phyloP scores from a whole-genome alignment of 2,329 filamentous ascomycete genomes.

The Microthyrium microscopicum region DNA sequence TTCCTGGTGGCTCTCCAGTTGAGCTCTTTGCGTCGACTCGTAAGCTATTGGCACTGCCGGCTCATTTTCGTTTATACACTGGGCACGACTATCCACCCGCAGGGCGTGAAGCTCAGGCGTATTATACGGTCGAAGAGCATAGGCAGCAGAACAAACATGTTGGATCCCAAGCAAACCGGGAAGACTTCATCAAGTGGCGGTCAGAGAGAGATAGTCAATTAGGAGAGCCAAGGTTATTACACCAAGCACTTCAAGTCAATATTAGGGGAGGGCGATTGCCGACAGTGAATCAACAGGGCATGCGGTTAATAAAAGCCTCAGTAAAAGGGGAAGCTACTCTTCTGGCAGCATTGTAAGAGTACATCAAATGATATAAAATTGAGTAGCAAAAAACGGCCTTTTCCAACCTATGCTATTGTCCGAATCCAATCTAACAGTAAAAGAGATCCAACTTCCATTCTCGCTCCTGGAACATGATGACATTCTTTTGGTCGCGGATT shows the following conservation, averaged over 20 bases:
- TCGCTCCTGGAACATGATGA: no score
- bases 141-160: conserved; percentile 16
- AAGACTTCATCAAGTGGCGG: conserved; percentile 18
- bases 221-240: conserved; percentile 15
- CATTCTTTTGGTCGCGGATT: no score
- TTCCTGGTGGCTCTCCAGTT: conserved; percentile 14
- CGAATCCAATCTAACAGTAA: no score
- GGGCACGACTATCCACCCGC: conserved; percentile 17
- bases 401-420: no score
- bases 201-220: conserved; percentile 14
- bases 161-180: conserved; percentile 12
- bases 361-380: no score
- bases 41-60: conserved; percentile 12
- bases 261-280: conserved; percentile 14
- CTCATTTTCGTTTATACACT: conserved; percentile 12
- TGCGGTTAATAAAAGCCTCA: no score
- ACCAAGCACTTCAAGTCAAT: conserved; percentile 20
- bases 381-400: no score
- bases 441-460: no score
- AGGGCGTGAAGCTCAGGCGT: conserved; percentile 11
- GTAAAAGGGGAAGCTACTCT: no score
- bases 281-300: conserved; percentile 5
- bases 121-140: conserved; percentile 16
- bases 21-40: conserved; percentile 12
- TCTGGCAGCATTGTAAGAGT: no score